Percentiles rank a stretch among this genome's conserved stretches.
phyloP scores from a whole-genome alignment of 2,329 filamentous ascomycete species.

The Tetracladium maxilliforme region DNA sequence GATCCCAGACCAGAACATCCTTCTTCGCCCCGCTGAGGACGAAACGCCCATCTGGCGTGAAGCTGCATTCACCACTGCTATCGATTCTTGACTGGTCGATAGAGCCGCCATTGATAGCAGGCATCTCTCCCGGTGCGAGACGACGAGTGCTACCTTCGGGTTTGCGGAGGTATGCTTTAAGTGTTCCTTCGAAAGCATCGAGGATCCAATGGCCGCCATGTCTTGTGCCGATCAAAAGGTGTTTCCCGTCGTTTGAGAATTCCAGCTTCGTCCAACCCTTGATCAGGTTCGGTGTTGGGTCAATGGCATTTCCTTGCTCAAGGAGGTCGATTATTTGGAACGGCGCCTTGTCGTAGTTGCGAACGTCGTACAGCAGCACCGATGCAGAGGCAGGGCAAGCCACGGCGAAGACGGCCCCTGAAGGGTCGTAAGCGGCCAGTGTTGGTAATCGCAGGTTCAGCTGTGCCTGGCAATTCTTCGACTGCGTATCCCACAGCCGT shows the following conservation, averaged over 20 bases:
- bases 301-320: slow-evolving; percentile 31
- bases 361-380: slow-evolving; percentile 80
- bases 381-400: slow-evolving; percentile 67
- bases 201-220: slow-evolving; percentile 78
- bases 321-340: slow-evolving; percentile 76
- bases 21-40: slow-evolving; percentile 63
- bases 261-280: slow-evolving; percentile 81
- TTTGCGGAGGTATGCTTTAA: slow-evolving; percentile 60
- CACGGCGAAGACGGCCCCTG: slow-evolving; percentile 80
- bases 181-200: slow-evolving; percentile 76
- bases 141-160: slow-evolving; percentile 37
- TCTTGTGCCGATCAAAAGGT: slow-evolving; percentile 69
- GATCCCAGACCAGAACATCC: slow-evolving; percentile 74
- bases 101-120: too few relatives aligned
- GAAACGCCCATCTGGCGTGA: slow-evolving; percentile 79
- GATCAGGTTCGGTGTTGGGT: slow-evolving; percentile 38
- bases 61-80: slow-evolving; percentile 67
- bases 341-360: slow-evolving; percentile 85
- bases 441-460: slow-evolving; percentile 70
- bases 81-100: slow-evolving; percentile 22
- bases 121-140: slow-evolving; percentile 34
- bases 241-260: slow-evolving; percentile 92
- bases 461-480: slow-evolving; percentile 66
- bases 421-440: slow-evolving; percentile 82
- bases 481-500: slow-evolving; percentile 68